These are phyloP conservation scores for Meripilus lineatus DNA, from an alignment of 1,284 basidiomycete genomes.

Conservation along the genomic window DNA sequence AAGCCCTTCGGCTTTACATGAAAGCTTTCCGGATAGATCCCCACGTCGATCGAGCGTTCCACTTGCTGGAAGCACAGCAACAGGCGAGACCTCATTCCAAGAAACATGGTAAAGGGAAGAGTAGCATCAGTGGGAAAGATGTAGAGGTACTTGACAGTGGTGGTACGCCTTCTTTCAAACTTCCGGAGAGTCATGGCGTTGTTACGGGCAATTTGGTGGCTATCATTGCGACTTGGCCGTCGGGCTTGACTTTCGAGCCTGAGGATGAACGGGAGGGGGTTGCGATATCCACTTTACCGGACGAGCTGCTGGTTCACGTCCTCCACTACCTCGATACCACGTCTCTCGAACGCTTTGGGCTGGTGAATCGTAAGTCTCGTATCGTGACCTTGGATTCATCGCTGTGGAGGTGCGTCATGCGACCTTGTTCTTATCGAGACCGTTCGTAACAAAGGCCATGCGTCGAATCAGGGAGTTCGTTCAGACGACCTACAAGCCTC, in stretches of 20 bases:
- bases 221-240: conserved; percentile 45
- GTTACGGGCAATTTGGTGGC: conserved; percentile 40
- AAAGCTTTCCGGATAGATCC: conserved; percentile 73
- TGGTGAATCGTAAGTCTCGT: conserved; percentile 68
- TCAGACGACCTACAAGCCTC: conserved; percentile 59
- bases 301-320: conserved; percentile 70
- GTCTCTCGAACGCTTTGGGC: conserved; percentile 73
- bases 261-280: conserved; percentile 60
- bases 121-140: neutral
- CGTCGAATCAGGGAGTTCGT: conserved; percentile 45
- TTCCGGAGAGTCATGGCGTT: conserved; percentile 7
- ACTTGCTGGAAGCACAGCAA: conserved; percentile 44
- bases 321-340: conserved; percentile 59
- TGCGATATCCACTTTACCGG: conserved; percentile 58
- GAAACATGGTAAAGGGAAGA: neutral
- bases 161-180: conserved; percentile 3
- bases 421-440: neutral
- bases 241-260: conserved; percentile 55
- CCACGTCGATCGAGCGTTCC: conserved; percentile 62
- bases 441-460: conserved; percentile 6
- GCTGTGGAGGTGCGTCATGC: conserved; percentile 70
- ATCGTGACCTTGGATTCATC: conserved; percentile 60
- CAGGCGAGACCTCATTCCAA: neutral
- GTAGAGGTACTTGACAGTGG: neutral
- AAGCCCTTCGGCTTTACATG: conserved; percentile 72